Conservation (phyloP, 169 alveolate genomes). For the Toxoplasma gondii region DNA sequence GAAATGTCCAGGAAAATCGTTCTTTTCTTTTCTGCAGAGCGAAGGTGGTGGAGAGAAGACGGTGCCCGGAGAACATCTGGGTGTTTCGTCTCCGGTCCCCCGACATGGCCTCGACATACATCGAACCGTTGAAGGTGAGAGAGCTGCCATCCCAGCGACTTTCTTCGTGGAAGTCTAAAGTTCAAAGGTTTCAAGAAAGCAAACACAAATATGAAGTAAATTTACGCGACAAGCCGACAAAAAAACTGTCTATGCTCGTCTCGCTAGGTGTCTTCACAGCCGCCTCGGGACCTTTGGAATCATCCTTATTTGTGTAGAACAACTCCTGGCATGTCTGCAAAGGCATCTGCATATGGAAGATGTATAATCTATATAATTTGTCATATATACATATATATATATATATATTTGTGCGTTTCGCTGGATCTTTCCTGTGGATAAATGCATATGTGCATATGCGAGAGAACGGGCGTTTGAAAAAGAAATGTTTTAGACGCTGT, state of each 20-base stretch:
- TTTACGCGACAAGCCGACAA: neutral
- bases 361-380: too few relatives aligned
- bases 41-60: slow-evolving; percentile 32
- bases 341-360: too few relatives aligned
- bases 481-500: too few relatives aligned
- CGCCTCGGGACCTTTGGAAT: too few relatives aligned
- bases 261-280: too few relatives aligned
- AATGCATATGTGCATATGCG: too few relatives aligned
- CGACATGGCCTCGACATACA: slow-evolving; percentile 51
- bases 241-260: neutral
- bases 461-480: too few relatives aligned
- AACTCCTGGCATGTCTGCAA: too few relatives aligned
- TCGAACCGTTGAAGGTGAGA: slow-evolving; percentile 61
- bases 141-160: neutral
- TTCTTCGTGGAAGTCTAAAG: neutral
- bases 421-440: too few relatives aligned
- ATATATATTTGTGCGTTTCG: too few relatives aligned
- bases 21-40: slow-evolving; percentile 40
- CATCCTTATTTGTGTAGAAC: too few relatives aligned
- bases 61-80: slow-evolving; percentile 30
- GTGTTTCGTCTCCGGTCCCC: slow-evolving; percentile 57
- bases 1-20: neutral
- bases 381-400: too few relatives aligned
- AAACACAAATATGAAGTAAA: neutral
- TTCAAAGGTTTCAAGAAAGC: neutral